Base-by-base conservation (phyloP, 495 filamentous ascomycete species). In the Xylaria longipes region DNA sequence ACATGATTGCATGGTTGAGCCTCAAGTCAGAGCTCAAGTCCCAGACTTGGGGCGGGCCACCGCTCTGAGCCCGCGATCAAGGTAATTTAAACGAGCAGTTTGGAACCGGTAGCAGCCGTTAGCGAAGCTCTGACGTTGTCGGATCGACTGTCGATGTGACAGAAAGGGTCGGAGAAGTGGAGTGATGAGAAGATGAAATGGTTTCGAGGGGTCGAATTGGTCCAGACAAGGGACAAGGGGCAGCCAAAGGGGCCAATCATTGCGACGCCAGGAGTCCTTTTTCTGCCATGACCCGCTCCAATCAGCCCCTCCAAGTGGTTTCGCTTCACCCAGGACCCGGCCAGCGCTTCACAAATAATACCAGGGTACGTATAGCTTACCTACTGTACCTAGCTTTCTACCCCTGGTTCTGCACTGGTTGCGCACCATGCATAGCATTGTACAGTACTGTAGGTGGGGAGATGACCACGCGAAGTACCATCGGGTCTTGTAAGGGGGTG, bases 111-210 rank as follows among this genome's bases (percentile, higher is more conserved):
- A 50, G n/a, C 25, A 41, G 41, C 27, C 43, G 45, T 65, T 60
- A 60, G 57, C 57, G 57, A 60, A 50, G 37, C 60, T 58, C 56
- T 58, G 52, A 48, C 64, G 67, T 73, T 76, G 74, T 78, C 72
- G 66, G 76, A 75, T 78, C 76, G 72, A 39, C 72, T 69, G 58
- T 71, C 60, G 76, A 76, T 78, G 76, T 70, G 70, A 78, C 76
- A 56, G 71, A 71, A 73, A 39, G 54, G 64, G 72, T 70, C 73
- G 74, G 72, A 74, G 72, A 72, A 50, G 57, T 61, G 41, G 57
- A 25, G 27, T 17, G 29, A 63, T 15, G 1, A 61, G 20, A 33
- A 48, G 54, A 68, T 68, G 72, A 50, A 48, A 45, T 67, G 63
- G 76, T 76, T 78, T 76, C 72, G 72, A 78, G 72, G 70, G 56